Percentiles rank a stretch among this genome's conserved stretches.
Evolutionary conservation across 352 stramenopile species (phyloP).

Genomic region (Pythium graminicola): DNA sequence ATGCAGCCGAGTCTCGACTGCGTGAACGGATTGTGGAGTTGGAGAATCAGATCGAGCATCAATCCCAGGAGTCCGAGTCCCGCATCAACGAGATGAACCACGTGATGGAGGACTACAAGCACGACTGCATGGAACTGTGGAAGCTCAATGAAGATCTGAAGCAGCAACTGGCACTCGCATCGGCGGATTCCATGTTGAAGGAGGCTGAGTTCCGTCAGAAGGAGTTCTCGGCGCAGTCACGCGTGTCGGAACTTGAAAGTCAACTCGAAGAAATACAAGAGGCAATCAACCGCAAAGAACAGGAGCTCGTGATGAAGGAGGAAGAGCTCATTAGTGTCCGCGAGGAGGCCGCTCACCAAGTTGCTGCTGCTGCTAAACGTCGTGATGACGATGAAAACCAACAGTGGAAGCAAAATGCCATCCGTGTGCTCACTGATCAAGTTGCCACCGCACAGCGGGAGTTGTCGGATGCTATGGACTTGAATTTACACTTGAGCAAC

Average conservation of each 20-base stretch:
- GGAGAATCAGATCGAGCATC: constrained; percentile 32
- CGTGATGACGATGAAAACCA: constrained; percentile 20
- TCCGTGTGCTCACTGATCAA: constrained; percentile 67
- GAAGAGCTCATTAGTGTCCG: constrained; percentile 39
- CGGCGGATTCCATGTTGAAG: constrained; percentile 50
- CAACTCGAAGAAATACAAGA: constrained; percentile 55
- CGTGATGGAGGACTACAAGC: constrained; percentile 68
- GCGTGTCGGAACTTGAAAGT: constrained; percentile 48
- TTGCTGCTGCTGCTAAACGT: constrained; percentile 15
- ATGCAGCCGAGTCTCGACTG: constrained; percentile 15
- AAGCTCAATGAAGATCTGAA: constrained; percentile 75
- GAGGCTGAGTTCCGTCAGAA: constrained; percentile 52
- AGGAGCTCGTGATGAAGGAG: constrained; percentile 50
- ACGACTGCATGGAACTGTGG: constrained; percentile 75
- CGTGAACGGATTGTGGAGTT: constrained; percentile 33
- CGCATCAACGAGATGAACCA: constrained; percentile 32
- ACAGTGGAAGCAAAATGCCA: constrained; percentile 41
- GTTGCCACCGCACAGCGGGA: constrained; percentile 61
- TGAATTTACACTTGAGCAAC: constrained; percentile 76
- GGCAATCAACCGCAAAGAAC: constrained; percentile 21
- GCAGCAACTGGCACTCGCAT: constrained; percentile 54
- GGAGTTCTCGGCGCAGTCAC: constrained; percentile 45
- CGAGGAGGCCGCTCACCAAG: constrained; percentile 18
- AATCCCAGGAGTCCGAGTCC: constrained; percentile 24
- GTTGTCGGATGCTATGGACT: constrained; percentile 75